Evolutionary conservation across 2,329 filamentous ascomycete species (phyloP), one percentile per base, ranked within the genome.

Genomic region (Scopulariopsis brevicaulis): DNA sequence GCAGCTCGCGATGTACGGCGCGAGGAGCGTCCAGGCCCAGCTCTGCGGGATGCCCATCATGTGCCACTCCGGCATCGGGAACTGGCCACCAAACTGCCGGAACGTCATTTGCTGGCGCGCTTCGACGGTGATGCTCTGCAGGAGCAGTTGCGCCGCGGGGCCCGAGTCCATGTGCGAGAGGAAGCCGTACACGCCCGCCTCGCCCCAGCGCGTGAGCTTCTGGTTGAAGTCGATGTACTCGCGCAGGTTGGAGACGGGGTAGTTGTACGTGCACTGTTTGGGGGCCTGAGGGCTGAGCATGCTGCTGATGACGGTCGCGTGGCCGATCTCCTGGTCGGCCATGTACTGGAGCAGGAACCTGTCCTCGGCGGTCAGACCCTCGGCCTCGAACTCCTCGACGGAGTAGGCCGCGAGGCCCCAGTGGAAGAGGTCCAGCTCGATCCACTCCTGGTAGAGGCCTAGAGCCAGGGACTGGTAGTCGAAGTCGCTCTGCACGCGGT

Each of bases 171-270:
- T 77, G 66, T 94, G 89, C 55, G 84, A 80, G 62, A 92, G 75
- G 74, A 93, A 94, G 0, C 89, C 89, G 73, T 89, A 91, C 1
- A 92, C 88, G 53, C 89, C 87, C 12, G 85, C 81, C 69, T 94
- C 89, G 54, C 89, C 89, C 70, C 81, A 90, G 37, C 88, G 85
- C 1, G 90, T 94, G n/a, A 94, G 73, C 71, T 91, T 91, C 72
- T 93, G 88, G 70, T 82, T 85, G 73, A 94, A 94, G 74, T 94
- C 89, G 65, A 94, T 76, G 66, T 83, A 93, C 70, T 94, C 89
- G 57, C 78, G 81, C 0, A 93, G 84, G 35, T 82, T 91, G 58
- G 74, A 81, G 67, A 83, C 89, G 1, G 89, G 89, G 67, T 94
- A 94, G 73, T 90, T 84, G 75, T 95, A 95, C 0, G 80, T 85